Percentiles rank a stretch among this genome's conserved stretches.
Conservation (phyloP, 1,284 basidiomycete species). For the Leccinum solheimii region DNA sequence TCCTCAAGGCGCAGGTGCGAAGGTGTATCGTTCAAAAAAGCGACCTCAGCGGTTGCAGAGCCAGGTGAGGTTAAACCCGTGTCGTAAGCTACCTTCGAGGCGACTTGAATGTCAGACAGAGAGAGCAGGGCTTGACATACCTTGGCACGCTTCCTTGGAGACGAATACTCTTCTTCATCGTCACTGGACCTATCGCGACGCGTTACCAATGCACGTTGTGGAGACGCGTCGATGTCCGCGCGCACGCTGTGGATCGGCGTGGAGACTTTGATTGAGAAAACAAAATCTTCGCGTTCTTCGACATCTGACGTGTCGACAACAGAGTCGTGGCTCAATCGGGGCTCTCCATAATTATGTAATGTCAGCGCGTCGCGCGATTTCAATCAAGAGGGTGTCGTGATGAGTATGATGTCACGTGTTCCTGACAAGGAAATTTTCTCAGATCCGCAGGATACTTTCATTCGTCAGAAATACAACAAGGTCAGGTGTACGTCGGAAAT, state of each 20-base stretch:
- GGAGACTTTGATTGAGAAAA: constrained; percentile 10
- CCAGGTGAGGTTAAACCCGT: too few species aligned
- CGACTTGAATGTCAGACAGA: constrained; percentile 13
- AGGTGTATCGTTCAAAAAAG: background rate
- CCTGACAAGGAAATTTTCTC: constrained; percentile 9
- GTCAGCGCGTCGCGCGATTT: too few species aligned
- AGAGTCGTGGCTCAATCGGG: constrained; percentile 33
- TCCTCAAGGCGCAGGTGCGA: background rate
- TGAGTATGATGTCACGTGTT: constrained; percentile 26
- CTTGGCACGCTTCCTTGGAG: constrained; percentile 35
- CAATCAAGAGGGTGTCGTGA: background rate
- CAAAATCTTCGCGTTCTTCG: constrained; percentile 51
- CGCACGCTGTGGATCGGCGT: background rate
- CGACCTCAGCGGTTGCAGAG: background rate
- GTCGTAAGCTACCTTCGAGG: constrained; percentile 22
- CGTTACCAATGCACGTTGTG: background rate
- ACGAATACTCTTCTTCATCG: constrained; percentile 19
- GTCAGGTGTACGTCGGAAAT: constrained; percentile 6
- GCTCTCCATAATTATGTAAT: too few species aligned
- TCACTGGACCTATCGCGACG: constrained; percentile 7
- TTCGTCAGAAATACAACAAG: constrained; percentile 22
- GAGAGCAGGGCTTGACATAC: constrained; percentile 15
- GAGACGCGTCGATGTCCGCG: too few species aligned
- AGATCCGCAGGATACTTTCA: background rate
- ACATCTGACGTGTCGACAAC: constrained; percentile 60